These are phyloP conservation scores for Sphaerulina vaccinii DNA, from an alignment of 2,329 filamentous ascomycete species.

Conservation along the genomic window DNA sequence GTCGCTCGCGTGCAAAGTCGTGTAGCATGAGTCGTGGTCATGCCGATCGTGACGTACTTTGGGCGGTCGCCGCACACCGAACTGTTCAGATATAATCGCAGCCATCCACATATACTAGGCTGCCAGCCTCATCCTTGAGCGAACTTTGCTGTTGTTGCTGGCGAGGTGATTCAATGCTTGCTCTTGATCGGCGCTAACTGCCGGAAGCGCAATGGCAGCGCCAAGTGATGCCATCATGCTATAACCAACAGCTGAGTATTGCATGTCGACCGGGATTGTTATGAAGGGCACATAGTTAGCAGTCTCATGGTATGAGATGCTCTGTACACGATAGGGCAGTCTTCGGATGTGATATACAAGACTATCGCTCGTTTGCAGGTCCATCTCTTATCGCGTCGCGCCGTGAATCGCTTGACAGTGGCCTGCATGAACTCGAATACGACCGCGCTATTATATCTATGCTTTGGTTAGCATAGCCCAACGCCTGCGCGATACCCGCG, in stretches of 20 bases:
- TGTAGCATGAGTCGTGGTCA: slow-evolving; percentile 9
- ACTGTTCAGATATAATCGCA: not conserved
- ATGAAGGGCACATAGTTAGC: not conserved
- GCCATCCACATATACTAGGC: not conserved
- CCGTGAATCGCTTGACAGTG: too few species aligned
- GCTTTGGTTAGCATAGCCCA: too few species aligned
- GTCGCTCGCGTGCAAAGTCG: slow-evolving; percentile 5
- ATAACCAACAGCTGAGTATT: not conserved
- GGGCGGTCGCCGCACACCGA: not conserved
- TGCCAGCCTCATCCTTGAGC: slow-evolving; percentile 3
- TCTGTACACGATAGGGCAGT: too few species aligned
- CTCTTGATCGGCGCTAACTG: not conserved
- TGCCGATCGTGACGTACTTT: slow-evolving; percentile 11
- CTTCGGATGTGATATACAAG: too few species aligned
- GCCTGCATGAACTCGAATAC: too few species aligned
- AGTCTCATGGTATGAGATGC: too few species aligned
- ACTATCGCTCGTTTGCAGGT: too few species aligned
- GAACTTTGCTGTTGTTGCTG: not conserved
- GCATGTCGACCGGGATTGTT: not conserved
- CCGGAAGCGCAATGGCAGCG: not conserved
- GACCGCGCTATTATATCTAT: too few species aligned
- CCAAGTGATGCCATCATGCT: not conserved
- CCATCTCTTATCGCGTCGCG: too few species aligned
- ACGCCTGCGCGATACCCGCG: too few species aligned
- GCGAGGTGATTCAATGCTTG: not conserved